Base-by-base conservation (phyloP, 495 filamentous ascomycete species). In the Aspergillus ostianus region DNA sequence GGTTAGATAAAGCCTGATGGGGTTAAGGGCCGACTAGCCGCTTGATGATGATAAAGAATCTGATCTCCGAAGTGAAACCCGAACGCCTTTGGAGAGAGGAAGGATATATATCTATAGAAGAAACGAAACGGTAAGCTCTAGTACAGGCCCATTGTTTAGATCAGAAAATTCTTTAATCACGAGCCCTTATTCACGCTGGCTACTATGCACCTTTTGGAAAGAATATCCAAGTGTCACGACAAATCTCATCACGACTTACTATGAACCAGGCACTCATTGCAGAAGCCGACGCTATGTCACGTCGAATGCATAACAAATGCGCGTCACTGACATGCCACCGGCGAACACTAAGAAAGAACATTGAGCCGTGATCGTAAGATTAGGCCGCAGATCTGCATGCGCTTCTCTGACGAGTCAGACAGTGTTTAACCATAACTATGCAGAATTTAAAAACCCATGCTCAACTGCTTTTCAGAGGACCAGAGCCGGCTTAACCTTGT, bases 291-390 rank as follows among this genome's bases (percentile, higher is more conserved):
- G n/a, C n/a, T 48, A 58, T 49, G 64, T 70, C 23, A 70, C 41
- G 67, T 70, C 47, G 27, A 50, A 59, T 67, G 56, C 53, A 61
- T 41, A 58, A 65, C 51, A 63, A 26, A 59, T 17, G 67, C 59
- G 52, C 67, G 60, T 27, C 62, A 62, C 47, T 67, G 57, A 49
- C 29, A 30, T 30, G 29, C 29, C 29, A 30, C 29, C 29, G 30
- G 30, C 6, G 30, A 32, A 32, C 30, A 32, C 30, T 32, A 32
- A 32, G 30, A 32, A 32, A 32, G 30, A 32, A 32, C 30, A 32
- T 32, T 6, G 30, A 32, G 30, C 30, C 30, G 30, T 32, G 30
- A 32, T 32, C 30, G 30, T 32, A 32, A 32, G 30, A 32, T 6
- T 32, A 32, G 30, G 30, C 30, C 30, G 30, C 10, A 32, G 30